These are phyloP conservation scores for Rhododendron griersonianum DNA, from an alignment of 148 eudicot genomes.

Conservation along the genomic window DNA sequence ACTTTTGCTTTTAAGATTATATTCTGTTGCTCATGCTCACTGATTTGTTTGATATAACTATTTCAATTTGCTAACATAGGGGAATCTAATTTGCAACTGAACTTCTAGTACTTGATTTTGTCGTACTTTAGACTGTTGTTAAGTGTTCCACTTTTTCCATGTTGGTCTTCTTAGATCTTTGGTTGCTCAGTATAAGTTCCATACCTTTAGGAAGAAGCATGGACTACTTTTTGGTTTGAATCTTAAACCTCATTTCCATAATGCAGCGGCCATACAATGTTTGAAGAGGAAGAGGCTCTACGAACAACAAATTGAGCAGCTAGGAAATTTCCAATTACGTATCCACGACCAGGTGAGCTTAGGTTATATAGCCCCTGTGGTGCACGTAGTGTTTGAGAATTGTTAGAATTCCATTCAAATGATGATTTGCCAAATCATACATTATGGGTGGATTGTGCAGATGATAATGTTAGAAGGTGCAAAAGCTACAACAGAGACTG, in stretches of 20 bases:
- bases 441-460: constrained; percentile 20
- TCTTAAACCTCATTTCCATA: not conserved
- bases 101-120: not conserved
- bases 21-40: not conserved
- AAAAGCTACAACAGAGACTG: constrained; percentile 61
- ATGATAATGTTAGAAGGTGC: constrained; percentile 62
- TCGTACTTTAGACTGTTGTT: not conserved
- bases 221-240: not conserved
- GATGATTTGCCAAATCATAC: not conserved
- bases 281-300: constrained; percentile 44
- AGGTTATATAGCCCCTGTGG: not conserved
- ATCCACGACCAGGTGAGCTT: constrained; percentile 49
- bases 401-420: not conserved
- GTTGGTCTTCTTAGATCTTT: not conserved
- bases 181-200: not conserved
- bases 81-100: not conserved
- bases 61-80: not conserved
- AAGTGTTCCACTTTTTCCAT: not conserved
- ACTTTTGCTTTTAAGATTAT: not conserved
- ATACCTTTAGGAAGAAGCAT: not conserved
- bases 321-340: constrained; percentile 48
- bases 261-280: constrained; percentile 48
- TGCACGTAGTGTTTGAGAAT: not conserved
- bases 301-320: constrained; percentile 51
- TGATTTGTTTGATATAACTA: not conserved